These are phyloP conservation scores for Taphrina populina DNA, from an alignment of 1,139 yeast species.

Conservation along the genomic window DNA sequence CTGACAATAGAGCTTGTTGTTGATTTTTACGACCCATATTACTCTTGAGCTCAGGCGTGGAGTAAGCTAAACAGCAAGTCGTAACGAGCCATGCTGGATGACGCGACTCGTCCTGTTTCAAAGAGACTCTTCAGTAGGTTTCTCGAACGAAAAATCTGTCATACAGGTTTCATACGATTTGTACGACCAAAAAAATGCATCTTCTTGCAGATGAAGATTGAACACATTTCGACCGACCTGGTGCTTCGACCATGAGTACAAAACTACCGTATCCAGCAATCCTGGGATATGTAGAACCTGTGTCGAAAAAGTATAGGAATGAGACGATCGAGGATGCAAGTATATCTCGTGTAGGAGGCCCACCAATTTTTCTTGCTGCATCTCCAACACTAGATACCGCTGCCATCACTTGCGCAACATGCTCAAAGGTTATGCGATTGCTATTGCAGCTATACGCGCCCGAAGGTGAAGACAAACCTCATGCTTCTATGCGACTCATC, in stretches of 20 bases:
- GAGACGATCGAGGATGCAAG: constrained; percentile 15
- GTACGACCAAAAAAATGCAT: too few species aligned
- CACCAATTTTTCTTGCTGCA: constrained; percentile 13
- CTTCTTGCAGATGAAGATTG: too few species aligned
- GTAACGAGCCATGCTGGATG: too few species aligned
- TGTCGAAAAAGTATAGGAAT: constrained; percentile 12
- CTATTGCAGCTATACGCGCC: constrained; percentile 34
- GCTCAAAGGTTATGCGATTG: constrained; percentile 22
- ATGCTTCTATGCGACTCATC: constrained; percentile 30
- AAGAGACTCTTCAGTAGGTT: too few species aligned
- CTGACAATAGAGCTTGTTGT: constrained; percentile 25
- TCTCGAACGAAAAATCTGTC: too few species aligned
- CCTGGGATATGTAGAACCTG: constrained; percentile 28
- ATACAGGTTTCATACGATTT: too few species aligned
- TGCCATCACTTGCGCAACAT: constrained; percentile 4
- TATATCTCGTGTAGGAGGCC: constrained; percentile 33
- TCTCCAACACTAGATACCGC: constrained; percentile 11
- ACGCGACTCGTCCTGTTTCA: too few species aligned
- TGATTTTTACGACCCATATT: constrained; percentile 27
- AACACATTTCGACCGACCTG: too few species aligned
- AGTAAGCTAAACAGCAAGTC: too few species aligned
- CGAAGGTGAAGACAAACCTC: constrained; percentile 17
- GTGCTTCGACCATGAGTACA: too few species aligned
- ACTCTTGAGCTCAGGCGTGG: too few species aligned
- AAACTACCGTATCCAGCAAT: constrained; percentile 6